Percentiles rank a stretch among this genome's conserved stretches.
Conservation (phyloP, 176 grass and related monocot genomes). For the Oryza longistaminata region DNA sequence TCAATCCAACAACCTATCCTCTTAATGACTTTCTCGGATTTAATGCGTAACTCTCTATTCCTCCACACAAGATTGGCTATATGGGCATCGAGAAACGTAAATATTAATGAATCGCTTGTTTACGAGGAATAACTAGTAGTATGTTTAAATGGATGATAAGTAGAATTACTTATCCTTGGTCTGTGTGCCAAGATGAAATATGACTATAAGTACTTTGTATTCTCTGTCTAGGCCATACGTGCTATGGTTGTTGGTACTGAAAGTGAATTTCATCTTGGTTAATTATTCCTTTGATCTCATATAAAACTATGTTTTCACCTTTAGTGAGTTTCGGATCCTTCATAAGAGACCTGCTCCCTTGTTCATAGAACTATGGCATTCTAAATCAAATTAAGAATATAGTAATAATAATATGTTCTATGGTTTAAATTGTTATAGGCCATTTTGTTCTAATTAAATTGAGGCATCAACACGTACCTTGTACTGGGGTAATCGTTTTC, state of each 20-base stretch:
- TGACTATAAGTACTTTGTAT: too few relatives aligned
- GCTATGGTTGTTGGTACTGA: background rate
- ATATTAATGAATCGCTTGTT: too few relatives aligned
- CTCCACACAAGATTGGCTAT: too few relatives aligned
- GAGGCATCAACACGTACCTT: background rate
- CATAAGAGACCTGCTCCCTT: constrained; percentile 1
- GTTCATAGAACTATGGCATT: constrained; percentile 13
- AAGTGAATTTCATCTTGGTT: background rate
- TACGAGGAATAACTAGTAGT: too few relatives aligned
- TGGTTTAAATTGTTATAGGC: background rate
- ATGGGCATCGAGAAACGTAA: too few relatives aligned
- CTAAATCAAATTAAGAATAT: constrained; percentile 8
- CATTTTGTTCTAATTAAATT: background rate
- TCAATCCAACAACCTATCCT: too few relatives aligned
- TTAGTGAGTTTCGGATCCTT: background rate
- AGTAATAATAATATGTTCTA: constrained; percentile 18
- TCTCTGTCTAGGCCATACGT: background rate
- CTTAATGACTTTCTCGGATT: too few relatives aligned
- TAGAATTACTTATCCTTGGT: too few relatives aligned
- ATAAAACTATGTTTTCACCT: background rate
- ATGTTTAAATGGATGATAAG: too few relatives aligned
- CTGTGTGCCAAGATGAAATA: too few relatives aligned
- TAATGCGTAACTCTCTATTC: too few relatives aligned
- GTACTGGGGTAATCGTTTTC: background rate
- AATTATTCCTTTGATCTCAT: constrained; percentile 9